phyloP scores from a whole-genome alignment of 2,329 filamentous ascomycete genomes.

The Colletotrichum nymphaeae region DNA sequence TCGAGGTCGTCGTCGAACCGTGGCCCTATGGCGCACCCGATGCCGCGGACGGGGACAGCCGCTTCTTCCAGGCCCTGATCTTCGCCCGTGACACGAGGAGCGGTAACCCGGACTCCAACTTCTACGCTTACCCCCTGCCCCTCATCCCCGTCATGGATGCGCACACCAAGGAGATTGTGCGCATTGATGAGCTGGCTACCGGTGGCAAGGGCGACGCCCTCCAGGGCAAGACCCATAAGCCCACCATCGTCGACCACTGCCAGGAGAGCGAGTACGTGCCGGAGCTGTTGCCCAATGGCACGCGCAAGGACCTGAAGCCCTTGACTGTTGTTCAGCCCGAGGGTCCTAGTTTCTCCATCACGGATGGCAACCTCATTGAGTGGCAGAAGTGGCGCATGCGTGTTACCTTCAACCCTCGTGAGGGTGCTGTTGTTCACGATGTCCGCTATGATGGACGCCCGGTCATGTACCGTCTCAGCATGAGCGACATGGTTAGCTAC shows the following conservation, averaged over 20 bases:
- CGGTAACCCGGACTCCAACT: conserved; percentile 56
- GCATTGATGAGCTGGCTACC: conserved; percentile 48
- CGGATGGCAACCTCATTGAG: conserved; percentile 47
- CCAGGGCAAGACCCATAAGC: conserved; percentile 33
- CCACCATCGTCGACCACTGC: conserved; percentile 45
- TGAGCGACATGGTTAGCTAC: conserved; percentile 63
- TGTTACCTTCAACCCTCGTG: conserved; percentile 68
- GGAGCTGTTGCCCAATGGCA: conserved; percentile 52
- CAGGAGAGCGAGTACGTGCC: conserved; percentile 52
- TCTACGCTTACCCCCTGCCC: conserved; percentile 61
- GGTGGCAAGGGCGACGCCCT: conserved; percentile 43
- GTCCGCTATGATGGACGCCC: conserved; percentile 67
- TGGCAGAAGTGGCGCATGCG: conserved; percentile 70
- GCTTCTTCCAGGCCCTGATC: conserved; percentile 48
- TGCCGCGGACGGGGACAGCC: conserved; percentile 42
- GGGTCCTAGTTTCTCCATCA: conserved; percentile 67
- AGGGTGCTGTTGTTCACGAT: conserved; percentile 70
- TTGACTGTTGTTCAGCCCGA: conserved; percentile 71
- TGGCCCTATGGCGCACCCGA: conserved; percentile 48
- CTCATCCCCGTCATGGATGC: conserved; percentile 56
- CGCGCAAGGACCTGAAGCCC: conserved; percentile 66
- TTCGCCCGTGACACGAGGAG: conserved; percentile 45
- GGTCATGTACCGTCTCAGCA: conserved; percentile 66
- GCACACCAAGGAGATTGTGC: conserved; percentile 44
- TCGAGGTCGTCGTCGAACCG: conserved; percentile 57